Conservation (phyloP, 345 rosid species). For the Brassica nigra region DNA sequence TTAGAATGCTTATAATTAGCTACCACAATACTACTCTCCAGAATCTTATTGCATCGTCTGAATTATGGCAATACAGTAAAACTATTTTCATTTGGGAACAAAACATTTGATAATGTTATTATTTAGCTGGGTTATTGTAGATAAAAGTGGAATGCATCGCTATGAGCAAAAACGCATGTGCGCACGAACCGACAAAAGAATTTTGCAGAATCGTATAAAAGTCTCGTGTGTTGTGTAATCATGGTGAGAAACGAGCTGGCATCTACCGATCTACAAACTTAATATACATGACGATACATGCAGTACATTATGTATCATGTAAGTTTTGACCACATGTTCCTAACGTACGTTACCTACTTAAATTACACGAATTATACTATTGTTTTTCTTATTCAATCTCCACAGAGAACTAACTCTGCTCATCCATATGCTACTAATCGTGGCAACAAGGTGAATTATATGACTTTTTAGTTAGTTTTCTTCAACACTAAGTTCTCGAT, state of each 20-base stretch:
- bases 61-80: neutral
- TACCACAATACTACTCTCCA: neutral
- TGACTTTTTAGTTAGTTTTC: neutral
- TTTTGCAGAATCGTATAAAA: constrained; percentile 18
- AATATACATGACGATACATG: neutral
- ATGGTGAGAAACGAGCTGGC: constrained; percentile 34
- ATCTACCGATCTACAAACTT: neutral
- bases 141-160: constrained; percentile 9
- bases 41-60: neutral
- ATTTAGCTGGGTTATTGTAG: neutral
- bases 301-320: neutral
- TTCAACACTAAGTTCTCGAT: neutral
- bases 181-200: constrained; percentile 39
- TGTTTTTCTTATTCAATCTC: neutral
- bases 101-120: neutral
- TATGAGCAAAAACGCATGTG: constrained; percentile 37
- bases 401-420: neutral
- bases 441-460: neutral
- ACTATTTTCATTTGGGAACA: neutral
- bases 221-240: constrained; percentile 28
- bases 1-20: neutral
- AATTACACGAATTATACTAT: too few relatives aligned
- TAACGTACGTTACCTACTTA: constrained; percentile 11
- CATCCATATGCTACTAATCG: neutral
- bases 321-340: constrained; percentile 9